Evolutionary conservation across 129 eudicot genomes (phyloP).

Genomic region (Oenanthe sinensis): DNA sequence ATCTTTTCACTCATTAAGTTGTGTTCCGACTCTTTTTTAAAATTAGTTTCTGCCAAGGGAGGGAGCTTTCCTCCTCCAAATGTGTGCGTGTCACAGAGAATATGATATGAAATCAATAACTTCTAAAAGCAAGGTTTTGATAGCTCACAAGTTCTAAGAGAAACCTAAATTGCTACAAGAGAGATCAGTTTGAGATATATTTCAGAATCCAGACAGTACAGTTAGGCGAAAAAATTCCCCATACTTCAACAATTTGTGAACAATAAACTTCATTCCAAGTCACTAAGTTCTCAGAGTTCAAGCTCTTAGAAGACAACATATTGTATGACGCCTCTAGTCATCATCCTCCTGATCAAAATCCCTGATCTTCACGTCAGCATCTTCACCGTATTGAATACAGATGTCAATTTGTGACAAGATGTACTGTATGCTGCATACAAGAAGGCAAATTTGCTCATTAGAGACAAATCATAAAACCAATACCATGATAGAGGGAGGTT

Average conservation of each 20-base stretch:
- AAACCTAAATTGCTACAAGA: neutral
- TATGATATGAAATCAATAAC: too few relatives aligned
- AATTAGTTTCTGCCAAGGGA: too few relatives aligned
- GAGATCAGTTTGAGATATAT: neutral
- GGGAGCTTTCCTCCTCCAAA: too few relatives aligned
- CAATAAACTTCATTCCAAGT: too few relatives aligned
- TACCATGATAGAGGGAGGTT: neutral
- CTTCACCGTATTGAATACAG: constrained; percentile 87
- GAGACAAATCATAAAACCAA: neutral
- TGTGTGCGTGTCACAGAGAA: too few relatives aligned
- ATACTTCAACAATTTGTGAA: neutral
- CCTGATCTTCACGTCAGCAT: constrained; percentile 94
- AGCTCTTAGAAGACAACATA: neutral
- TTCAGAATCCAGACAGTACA: neutral
- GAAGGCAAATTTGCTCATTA: neutral
- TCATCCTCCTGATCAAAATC: constrained; percentile 79
- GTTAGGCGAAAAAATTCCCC: neutral
- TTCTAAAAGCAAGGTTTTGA: neutral
- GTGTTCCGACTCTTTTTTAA: too few relatives aligned
- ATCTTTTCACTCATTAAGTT: too few relatives aligned
- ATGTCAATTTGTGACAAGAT: constrained; percentile 72
- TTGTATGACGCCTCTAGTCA: constrained; percentile 21
- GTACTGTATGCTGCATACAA: constrained; percentile 56
- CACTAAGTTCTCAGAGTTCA: neutral
- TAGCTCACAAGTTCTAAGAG: neutral